These are phyloP conservation scores for Cyberlindnera meyerae DNA, from an alignment of 805 yeast genomes.

Conservation along the genomic window DNA sequence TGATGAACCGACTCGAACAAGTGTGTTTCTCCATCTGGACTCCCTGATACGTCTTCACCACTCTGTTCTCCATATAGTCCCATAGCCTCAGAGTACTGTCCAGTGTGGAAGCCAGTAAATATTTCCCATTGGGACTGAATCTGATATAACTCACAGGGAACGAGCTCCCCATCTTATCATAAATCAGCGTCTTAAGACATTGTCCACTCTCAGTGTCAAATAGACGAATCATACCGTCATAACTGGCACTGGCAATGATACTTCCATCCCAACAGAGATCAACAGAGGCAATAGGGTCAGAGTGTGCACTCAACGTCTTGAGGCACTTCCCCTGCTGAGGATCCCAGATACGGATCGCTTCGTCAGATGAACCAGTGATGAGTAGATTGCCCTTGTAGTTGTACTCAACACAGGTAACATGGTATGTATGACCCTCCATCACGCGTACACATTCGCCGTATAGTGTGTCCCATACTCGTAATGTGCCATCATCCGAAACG, in stretches of 20 bases:
- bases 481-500: constrained; percentile 80
- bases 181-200: constrained; percentile 83
- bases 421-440: constrained; percentile 71
- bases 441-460: constrained; percentile 46
- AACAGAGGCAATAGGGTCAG: constrained; percentile 79
- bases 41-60: constrained; percentile 64
- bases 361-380: constrained; percentile 84
- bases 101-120: constrained; percentile 67
- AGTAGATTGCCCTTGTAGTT: constrained; percentile 72
- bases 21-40: constrained; percentile 39
- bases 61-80: constrained; percentile 80
- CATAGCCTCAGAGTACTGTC: constrained; percentile 79
- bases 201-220: constrained; percentile 89
- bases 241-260: constrained; percentile 78
- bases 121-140: constrained; percentile 78
- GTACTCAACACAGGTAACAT: constrained; percentile 68
- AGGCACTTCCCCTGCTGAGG: constrained; percentile 60
- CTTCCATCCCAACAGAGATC: constrained; percentile 77
- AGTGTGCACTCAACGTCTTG: constrained; percentile 84
- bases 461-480: constrained; percentile 63
- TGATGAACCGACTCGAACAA: constrained; percentile 49
- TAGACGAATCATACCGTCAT: constrained; percentile 84
- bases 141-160: constrained; percentile 73
- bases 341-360: constrained; percentile 90
- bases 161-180: constrained; percentile 68